These are phyloP conservation scores for Cordyceps cateniannulata DNA, from an alignment of 2,329 filamentous ascomycete species.

Conservation along the genomic window DNA sequence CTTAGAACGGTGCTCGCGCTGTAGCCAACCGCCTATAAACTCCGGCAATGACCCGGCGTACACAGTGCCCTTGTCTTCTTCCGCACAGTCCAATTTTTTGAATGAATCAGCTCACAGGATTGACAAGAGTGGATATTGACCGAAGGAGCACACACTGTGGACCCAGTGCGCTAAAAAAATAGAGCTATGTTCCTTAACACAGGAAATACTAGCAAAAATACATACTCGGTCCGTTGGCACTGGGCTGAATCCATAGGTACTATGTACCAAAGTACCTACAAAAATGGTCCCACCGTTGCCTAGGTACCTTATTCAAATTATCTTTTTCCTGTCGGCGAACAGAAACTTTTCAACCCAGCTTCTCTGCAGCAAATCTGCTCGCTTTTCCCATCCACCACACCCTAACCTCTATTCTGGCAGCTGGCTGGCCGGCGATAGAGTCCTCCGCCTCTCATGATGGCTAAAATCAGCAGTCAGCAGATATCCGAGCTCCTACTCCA, in stretches of 20 bases:
- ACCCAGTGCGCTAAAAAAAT: not conserved
- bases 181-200: not conserved
- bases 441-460: slow-evolving; percentile 16
- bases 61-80: not conserved
- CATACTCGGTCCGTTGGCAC: not conserved
- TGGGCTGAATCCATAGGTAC: not conserved
- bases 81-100: not conserved
- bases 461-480: slow-evolving; percentile 23
- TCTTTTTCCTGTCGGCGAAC: not conserved
- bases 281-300: no score
- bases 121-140: no score
- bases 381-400: not conserved
- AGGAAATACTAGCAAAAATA: not conserved
- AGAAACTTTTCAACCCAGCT: slow-evolving; percentile 10
- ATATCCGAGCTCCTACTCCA: slow-evolving; percentile 27
- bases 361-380: not conserved
- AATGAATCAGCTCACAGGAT: not conserved
- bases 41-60: slow-evolving; percentile 7
- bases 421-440: slow-evolving; percentile 5
- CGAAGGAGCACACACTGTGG: not conserved
- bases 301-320: not conserved
- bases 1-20: not conserved
- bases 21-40: not conserved
- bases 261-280: not conserved
- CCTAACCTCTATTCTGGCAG: slow-evolving; percentile 6